Conservation (phyloP, 306 rosid genomes). For the Vachellia pachyceras region DNA sequence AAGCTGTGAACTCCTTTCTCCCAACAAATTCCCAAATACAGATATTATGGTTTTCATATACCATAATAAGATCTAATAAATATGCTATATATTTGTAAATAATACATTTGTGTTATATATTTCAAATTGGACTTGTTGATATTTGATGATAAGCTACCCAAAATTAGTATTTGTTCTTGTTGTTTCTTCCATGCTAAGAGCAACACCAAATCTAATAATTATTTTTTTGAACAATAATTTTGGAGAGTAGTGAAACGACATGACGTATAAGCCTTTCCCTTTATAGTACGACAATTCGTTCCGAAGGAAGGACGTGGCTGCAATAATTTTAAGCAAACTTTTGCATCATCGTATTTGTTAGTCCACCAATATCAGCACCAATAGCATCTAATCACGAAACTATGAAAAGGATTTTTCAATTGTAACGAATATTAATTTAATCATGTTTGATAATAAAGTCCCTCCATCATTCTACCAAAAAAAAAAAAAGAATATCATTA, state of each 20-base stretch:
- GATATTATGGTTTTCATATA: no score
- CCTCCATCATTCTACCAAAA: neutral
- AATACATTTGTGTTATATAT: neutral
- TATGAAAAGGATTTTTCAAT: neutral
- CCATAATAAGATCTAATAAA: neutral
- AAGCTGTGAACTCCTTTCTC: no score
- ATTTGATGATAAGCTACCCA: neutral
- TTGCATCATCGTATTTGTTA: neutral
- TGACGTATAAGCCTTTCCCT: neutral
- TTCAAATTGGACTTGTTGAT: neutral
- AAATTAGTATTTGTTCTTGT: neutral
- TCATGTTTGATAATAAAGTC: neutral
- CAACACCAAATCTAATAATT: neutral
- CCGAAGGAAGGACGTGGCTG: neutral
- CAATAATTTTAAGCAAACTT: neutral
- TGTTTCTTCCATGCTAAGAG: neutral
- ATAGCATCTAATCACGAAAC: neutral
- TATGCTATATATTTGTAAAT: neutral
- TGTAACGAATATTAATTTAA: neutral
- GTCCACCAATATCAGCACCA: neutral
- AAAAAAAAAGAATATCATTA: no score
- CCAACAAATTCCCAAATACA: no score
- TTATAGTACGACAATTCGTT: neutral
- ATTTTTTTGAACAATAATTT: neutral
- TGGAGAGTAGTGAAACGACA: no score